Evolutionary conservation across 73 alveolate genomes (phyloP), one percentile per base, ranked within the genome.

Genomic region (Paramecium sonneborni): DNA sequence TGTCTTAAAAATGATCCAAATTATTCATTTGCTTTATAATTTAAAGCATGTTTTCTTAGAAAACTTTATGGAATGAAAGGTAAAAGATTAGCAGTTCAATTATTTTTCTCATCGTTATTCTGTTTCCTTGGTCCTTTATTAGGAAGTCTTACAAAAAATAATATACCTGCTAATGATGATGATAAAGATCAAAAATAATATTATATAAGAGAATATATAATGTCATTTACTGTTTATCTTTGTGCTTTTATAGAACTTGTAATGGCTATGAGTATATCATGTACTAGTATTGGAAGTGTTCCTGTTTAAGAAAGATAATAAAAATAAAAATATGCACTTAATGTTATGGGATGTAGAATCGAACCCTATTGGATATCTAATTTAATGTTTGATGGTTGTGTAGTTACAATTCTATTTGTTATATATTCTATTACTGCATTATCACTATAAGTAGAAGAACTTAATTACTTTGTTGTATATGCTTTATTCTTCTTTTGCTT

Each of bases 301-400:
- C 79, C 79, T 26, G 94, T 88, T 0, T 58, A 57, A 21, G 94
- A 88, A 48, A 88, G 94, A 43, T 56, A 88, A 30, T 44, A 38
- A 48, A 69, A 70, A 37, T 62, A 69, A 18, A 88, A 88, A 70
- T 88, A 88, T 88, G 94, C 94, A 14, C 30, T 88, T 15, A 88
- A 88, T 88, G 94, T 88, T 1, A 88, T 88, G 94, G 94, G 94
- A 43, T 88, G 94, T 48, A 76, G 94, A 69, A 55, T 82, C 18
- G 44, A 39, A 20, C 94, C 94, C 9, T 88, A 88, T 37, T 88
- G 94, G 94, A 12, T 88, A 88, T 35, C 91, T 34, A 88, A 76
- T 32, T 69, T 88, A 8, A 35, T 23, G 28, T 88, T 69, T 43
- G 94, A 88, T 58, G 14, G 35, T n/a, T 20, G 90, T 24, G 90